Conservation (phyloP, 2,329 filamentous ascomycete species). For the Aspergillus fischeri region DNA sequence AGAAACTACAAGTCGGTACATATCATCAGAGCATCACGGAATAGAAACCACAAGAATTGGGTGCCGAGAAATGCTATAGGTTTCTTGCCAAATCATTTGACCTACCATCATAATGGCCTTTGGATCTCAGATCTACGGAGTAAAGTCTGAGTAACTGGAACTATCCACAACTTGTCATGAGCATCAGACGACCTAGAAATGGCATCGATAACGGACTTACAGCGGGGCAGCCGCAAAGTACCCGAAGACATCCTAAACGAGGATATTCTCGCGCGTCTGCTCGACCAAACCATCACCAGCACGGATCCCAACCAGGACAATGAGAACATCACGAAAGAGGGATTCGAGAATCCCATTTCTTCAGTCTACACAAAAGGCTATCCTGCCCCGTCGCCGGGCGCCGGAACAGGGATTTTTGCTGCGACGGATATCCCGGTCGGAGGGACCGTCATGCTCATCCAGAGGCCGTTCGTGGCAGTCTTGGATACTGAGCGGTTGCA, state of each 20-base stretch:
- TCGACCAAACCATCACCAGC: neutral
- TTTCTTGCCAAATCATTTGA: neutral
- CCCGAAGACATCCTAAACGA: neutral
- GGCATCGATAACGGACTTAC: constrained; percentile 5
- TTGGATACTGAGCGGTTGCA: constrained; percentile 50
- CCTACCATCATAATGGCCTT: neutral
- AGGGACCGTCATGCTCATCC: constrained; percentile 46
- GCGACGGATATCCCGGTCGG: constrained; percentile 45
- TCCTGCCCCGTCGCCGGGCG: constrained; percentile 19
- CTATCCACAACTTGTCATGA: neutral
- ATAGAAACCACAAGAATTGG: neutral
- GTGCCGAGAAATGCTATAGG: neutral
- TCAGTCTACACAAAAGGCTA: constrained; percentile 22
- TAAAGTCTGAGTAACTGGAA: neutral
- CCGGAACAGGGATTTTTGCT: constrained; percentile 56
- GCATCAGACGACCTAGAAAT: constrained; percentile 10
- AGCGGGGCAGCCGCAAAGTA: neutral
- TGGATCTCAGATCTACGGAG: neutral
- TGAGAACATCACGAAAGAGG: neutral
- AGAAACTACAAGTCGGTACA: neutral
- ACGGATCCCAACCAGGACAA: neutral
- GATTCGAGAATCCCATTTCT: constrained; percentile 6
- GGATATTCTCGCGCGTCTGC: neutral
- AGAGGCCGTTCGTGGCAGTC: constrained; percentile 52
- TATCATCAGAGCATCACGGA: neutral